Base-by-base conservation (phyloP, 192 early-diverging fungal species). In the Polychytrium aggregatum region DNA sequence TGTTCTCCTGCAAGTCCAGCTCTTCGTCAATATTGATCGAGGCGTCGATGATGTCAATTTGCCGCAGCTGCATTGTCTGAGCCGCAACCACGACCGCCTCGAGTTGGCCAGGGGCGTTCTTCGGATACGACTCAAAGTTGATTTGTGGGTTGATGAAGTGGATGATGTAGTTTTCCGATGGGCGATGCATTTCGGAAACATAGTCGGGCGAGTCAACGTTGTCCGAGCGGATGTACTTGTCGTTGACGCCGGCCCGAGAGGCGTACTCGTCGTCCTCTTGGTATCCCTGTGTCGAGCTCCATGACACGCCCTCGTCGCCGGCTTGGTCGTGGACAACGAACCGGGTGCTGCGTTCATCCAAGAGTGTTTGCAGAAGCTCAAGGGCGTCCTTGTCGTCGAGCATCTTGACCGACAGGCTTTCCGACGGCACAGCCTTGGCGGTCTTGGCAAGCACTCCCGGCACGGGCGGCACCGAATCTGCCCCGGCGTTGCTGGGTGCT, bases 81-180 rank as follows among this genome's bases (percentile, higher is more conserved):
- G 76, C 72, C 0, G 68, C 70, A 1, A 87, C 50, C 1, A 87
- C 64, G 21, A 81, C 67, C 0, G 70, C 53, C 35, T 72, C 52
- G 4, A 69, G 59, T 30, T 76, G 48, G 22, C 48, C 51, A 10
- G 67, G 31, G 18, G 54, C 48, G 2, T 61, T 48, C 36, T 69
- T 66, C 5, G 52, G 46, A 17, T 46, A 65, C 31, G 73, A 71
- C 50, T 84, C 78, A 11, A 87, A 65, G 52, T 71, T 83, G 34
- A 87, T 70, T 56, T 87, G 82, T 2, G 84, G 80, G 52, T 87
- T 84, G 2, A 87, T 61, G 31, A 83, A 53, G 44, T 78, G 63
- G 24, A 86, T 57, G 10, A 83, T 48, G 47, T 74, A 77, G 18
- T 70, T 67, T 30, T 71, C 72, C 31, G 77, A 72, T 35, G 71